Percentiles rank a stretch among this genome's conserved stretches.
Evolutionary conservation across 78 protist genomes (phyloP).

Genomic region (Anaeramoeba flamelloides): DNA sequence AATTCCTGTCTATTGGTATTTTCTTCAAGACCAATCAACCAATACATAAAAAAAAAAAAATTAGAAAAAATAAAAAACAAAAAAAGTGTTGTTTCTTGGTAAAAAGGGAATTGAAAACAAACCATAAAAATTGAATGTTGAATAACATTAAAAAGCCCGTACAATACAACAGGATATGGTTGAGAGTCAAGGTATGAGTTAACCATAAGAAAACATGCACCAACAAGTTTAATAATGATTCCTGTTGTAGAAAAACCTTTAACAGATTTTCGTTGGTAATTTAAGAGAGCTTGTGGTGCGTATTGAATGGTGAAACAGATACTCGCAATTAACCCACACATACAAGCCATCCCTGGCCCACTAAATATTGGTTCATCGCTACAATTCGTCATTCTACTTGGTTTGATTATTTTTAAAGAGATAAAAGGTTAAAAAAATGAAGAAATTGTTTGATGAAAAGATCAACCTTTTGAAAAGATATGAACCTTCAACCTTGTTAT

Average conservation of each 20-base stretch:
- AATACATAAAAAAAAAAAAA: too few species aligned
- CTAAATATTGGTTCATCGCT: too few species aligned
- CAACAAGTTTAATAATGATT: conserved; percentile 9
- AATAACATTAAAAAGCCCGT: conserved; percentile 16
- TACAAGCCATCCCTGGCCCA: too few species aligned
- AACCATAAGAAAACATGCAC: conserved; percentile 12
- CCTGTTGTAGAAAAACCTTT: conserved; percentile 8
- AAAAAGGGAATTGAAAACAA: conserved; percentile 7
- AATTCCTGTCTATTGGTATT: too few species aligned
- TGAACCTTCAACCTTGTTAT: too few species aligned
- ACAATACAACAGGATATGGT: conserved; percentile 3
- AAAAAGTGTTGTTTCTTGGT: not conserved
- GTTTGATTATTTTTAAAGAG: too few species aligned
- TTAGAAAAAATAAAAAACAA: not conserved
- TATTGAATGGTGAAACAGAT: conserved; percentile 12
- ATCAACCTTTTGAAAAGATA: too few species aligned
- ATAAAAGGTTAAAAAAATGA: too few species aligned
- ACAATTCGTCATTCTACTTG: too few species aligned
- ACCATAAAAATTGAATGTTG: conserved; percentile 18
- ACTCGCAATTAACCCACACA: too few species aligned
- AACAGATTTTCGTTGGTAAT: conserved; percentile 16
- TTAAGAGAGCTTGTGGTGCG: conserved; percentile 7
- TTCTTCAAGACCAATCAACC: too few species aligned
- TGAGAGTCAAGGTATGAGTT: conserved; percentile 8
- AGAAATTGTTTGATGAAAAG: too few species aligned